Evolutionary conservation across 306 rosid species (phyloP), one percentile per base, ranked within the genome.

Genomic region (Gynostemma pentaphyllum): DNA sequence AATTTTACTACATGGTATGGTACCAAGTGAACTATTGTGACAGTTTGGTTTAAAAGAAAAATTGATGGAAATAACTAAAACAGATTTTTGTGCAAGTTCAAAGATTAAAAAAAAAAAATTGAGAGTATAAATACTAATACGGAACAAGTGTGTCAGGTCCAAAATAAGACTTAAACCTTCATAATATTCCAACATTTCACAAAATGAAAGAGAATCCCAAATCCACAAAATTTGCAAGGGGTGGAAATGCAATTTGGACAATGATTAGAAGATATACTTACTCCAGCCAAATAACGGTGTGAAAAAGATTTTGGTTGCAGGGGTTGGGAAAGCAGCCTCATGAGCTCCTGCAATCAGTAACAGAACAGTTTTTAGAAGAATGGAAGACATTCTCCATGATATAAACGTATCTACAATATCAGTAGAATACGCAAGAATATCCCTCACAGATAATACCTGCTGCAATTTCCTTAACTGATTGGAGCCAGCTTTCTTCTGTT

Each of bases 251-350:
- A 44, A 39, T 29, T 45, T 7, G 15, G 30, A 30, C 39, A 28
- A 18, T 11, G n/a, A 46, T 0, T 42, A 47, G 37, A 12, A 30
- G 48, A 45, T 52, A n/a, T n/a, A 27, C 21, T 74, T 91, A 92
- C 94, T 91, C 98, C 95, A 2, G 96, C 91, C 75, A 86, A 75
- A 74, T 88, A 88, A 42, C 95, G 96, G 69, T 73, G 90, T 16
- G 96, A 88, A 74, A 92, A 86, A 39, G 90, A 64, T 72, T 81
- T 84, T 34, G 95, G 88, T 66, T 88, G 99, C 53, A 92, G 68
- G 6, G 99, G 99, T 11, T 67, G 83, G 29, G 90, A 92, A 73
- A 88, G 82, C 80, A 92, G 71, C 28, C 32, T 59, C 4, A 74
- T 78, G 74, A 92, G 88, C 81, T 86, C 96, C 95, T 91, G 94